A percentile compares a stretch with the other conserved stretches of the same genome.
Conservation (phyloP, 2,329 filamentous ascomycete species). For the Fonsecaea multimorphosa region DNA sequence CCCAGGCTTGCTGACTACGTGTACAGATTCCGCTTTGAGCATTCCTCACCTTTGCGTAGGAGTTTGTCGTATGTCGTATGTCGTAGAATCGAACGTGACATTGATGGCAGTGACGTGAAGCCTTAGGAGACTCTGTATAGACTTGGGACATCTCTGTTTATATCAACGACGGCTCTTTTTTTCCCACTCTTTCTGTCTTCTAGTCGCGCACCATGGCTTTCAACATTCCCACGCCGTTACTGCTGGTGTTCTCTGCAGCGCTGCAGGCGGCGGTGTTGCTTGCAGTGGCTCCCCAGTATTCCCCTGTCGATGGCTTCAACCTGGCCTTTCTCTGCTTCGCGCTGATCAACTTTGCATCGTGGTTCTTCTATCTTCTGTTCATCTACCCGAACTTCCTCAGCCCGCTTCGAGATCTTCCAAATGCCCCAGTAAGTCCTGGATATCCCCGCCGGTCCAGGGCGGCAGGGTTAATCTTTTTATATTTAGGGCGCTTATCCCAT, state of each 20-base stretch:
- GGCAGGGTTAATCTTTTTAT: not conserved
- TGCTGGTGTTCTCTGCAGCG: slow-evolving; percentile 8
- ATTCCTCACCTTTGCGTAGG: no score
- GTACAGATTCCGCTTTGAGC: not conserved
- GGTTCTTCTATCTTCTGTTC: slow-evolving; percentile 47
- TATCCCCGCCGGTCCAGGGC: not conserved
- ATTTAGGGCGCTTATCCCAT: slow-evolving; percentile 45
- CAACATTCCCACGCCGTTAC: slow-evolving; percentile 3
- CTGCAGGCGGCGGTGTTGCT: slow-evolving; percentile 3
- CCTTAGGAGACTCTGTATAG: not conserved
- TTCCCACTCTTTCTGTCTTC: not conserved
- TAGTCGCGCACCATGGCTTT: not conserved
- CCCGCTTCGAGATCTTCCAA: slow-evolving; percentile 62
- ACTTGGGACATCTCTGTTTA: not conserved
- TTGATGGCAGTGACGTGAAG: not conserved
- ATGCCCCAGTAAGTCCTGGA: slow-evolving; percentile 50
- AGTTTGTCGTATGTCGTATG: no score
- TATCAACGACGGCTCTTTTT: not conserved
- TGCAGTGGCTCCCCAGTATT: not conserved
- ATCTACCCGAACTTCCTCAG: slow-evolving; percentile 65
- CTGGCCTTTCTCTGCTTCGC: not conserved
- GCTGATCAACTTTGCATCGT: slow-evolving; percentile 31
- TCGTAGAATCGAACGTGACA: no score
- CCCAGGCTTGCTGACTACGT: no score
- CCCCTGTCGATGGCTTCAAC: not conserved